Evolutionary conservation across 768 basidiomycete genomes (phyloP), one percentile per base, ranked within the genome.

Genomic region (Kondoa subrosea): DNA sequence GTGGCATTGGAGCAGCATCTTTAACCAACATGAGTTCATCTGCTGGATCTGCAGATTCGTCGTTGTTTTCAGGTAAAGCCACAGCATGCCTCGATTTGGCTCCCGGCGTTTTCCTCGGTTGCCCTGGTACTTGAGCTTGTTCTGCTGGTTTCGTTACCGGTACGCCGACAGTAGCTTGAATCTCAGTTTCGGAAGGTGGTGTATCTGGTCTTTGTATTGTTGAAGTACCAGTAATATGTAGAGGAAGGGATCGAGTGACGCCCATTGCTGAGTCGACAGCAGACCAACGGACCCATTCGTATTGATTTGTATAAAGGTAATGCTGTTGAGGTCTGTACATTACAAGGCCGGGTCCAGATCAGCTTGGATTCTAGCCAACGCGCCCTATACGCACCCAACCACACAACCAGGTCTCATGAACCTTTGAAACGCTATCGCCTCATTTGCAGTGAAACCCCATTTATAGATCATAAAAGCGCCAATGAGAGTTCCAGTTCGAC

Each of bases 401-500:
- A 62, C 66, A 17, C 69, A 87, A 3, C 91, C 93, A 1, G 95
- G 95, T 58, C 95, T 85, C 66, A 95, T 85, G 72, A 99, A 89
- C 25, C 95, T 87, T 95, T 97, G 97, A 78, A 92, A 96, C 0
- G 87, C 95, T 67, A 97, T 97, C 3, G 87, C 95, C 78, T 97
- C 90, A 64, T 85, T 83, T 1, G 93, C 93, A 21, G 91, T 90
- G 76, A 99, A 99, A 26, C 89, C 89, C 74, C 96, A 93, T 78
- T 96, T 96, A 88, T 95, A 99, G 70, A 95, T 89, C 66, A 99
- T 82, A 80, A 96, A 97, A 8, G 93, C 95, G 34, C 95, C 95
- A 70, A 99, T 93, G 68, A 99, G 81, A 2, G 91, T 93, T 2
- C 95, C 95, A 3, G 95, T 97, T 66, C 95, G 82, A 27, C 95